A percentile compares a stretch with the other conserved stretches of the same genome.
Evolutionary conservation across 2,329 filamentous ascomycete species (phyloP).

Genomic region (Pleoardoris graminearum): DNA sequence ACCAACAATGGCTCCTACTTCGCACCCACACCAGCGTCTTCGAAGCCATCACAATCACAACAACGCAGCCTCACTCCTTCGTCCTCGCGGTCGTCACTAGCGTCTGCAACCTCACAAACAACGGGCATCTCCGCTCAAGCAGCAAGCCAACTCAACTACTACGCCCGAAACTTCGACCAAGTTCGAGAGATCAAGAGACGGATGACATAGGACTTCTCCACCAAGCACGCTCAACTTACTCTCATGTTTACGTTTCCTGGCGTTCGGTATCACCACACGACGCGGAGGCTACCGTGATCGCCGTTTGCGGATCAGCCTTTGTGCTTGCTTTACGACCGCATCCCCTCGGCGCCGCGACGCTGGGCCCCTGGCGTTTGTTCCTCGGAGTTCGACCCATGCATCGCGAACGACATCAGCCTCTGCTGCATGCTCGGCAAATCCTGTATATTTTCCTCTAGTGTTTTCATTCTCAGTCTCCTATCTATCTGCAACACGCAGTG

Average conservation of each 20-base stretch:
- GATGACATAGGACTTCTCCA: conserved; percentile 25
- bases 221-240: neutral
- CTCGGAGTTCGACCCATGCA: conserved; percentile 1
- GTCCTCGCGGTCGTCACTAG: conserved; percentile 82
- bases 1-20: conserved; percentile 45
- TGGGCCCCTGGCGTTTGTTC: conserved; percentile 7
- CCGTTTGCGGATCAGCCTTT: neutral
- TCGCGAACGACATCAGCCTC: conserved; percentile 1
- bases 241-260: conserved; percentile 3
- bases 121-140: conserved; percentile 72
- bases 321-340: conserved; percentile 3
- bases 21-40: conserved; percentile 25
- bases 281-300: neutral
- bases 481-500: conserved; percentile 6
- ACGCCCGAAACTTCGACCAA: conserved; percentile 87
- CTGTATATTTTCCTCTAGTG: neutral
- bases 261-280: conserved; percentile 2
- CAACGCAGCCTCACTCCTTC: conserved; percentile 59
- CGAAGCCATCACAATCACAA: conserved; percentile 27
- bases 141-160: conserved; percentile 77
- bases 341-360: neutral
- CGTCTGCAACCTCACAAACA: conserved; percentile 66
- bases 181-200: conserved; percentile 62
- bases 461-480: neutral
- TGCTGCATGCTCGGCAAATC: neutral